Conservation (phyloP, 306 rosid species). For the Medicago ruthenica region DNA sequence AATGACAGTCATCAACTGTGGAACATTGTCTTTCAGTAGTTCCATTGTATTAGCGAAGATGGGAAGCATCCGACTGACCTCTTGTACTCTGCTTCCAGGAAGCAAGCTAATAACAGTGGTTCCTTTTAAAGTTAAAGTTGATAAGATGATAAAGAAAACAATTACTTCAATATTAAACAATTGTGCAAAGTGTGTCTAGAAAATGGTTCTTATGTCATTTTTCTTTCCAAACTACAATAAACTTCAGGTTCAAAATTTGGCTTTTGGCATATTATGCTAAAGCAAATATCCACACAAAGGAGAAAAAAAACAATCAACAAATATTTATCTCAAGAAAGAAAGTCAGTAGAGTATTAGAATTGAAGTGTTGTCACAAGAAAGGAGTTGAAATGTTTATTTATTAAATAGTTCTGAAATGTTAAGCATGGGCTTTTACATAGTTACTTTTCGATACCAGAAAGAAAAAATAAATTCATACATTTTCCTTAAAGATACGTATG, state of each 20-base stretch:
- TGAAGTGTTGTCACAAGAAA: not conserved
- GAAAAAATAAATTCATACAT: conserved; percentile 19
- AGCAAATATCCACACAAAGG: too few species aligned
- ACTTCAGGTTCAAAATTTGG: too few species aligned
- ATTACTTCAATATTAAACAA: conserved; percentile 34
- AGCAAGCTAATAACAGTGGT: conserved; percentile 81
- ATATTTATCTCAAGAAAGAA: conserved; percentile 13
- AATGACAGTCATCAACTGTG: conserved; percentile 64
- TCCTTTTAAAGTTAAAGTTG: conserved; percentile 57
- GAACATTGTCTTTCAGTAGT: conserved; percentile 57
- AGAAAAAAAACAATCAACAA: not conserved
- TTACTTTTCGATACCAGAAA: conserved; percentile 8
- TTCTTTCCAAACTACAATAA: not conserved
- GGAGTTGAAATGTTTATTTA: not conserved
- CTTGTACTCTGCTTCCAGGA: conserved; percentile 98
- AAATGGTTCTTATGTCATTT: not conserved
- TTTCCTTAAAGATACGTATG: conserved; percentile 4
- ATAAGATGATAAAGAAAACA: conserved; percentile 36
- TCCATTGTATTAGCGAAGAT: conserved; percentile 65
- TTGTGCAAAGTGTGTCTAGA: conserved; percentile 11
- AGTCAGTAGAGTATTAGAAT: conserved; percentile 1
- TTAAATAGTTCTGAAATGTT: not conserved
- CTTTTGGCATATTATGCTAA: too few species aligned
- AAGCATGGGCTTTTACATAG: conserved; percentile 18
- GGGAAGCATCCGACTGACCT: conserved; percentile 83